Conservation (phyloP, 2,329 filamentous ascomycete genomes). For the Periconia sp. region DNA sequence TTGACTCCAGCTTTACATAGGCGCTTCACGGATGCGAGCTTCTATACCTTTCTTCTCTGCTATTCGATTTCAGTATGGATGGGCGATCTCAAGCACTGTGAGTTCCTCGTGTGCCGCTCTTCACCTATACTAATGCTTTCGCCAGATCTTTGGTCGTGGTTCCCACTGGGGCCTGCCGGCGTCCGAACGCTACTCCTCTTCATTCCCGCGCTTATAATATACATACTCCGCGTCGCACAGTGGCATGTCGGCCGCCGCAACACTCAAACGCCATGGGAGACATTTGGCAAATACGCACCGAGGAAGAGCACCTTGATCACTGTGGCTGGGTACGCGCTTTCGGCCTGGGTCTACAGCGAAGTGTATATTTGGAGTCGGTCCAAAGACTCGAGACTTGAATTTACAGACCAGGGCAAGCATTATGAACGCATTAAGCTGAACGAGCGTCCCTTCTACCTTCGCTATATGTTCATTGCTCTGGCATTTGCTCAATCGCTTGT, state of each 20-base stretch:
- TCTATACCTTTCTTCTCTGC: conserved; percentile 71
- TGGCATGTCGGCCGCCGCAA: conserved; percentile 70
- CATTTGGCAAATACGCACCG: conserved; percentile 64
- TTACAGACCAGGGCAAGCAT: conserved; percentile 71
- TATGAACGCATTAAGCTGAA: conserved; percentile 79
- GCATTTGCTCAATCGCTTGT: conserved; percentile 71
- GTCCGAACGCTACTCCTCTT: conserved; percentile 78
- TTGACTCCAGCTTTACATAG: conserved; percentile 86
- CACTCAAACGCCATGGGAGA: conserved; percentile 70
- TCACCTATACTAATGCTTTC: conserved; percentile 17
- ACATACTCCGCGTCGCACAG: conserved; percentile 84
- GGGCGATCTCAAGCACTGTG: too few species aligned
- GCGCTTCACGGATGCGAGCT: conserved; percentile 80
- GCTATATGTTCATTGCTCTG: conserved; percentile 71
- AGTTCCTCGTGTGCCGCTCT: conserved; percentile 63
- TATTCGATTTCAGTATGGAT: conserved; percentile 76
- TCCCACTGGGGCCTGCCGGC: conserved; percentile 77
- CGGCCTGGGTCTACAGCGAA: conserved; percentile 79
- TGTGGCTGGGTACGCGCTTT: conserved; percentile 76
- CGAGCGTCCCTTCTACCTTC: conserved; percentile 83
- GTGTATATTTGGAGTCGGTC: conserved; percentile 78
- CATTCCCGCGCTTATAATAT: conserved; percentile 75
- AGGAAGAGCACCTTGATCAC: conserved; percentile 71
- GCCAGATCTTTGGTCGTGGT: conserved; percentile 83
- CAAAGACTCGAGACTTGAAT: conserved; percentile 66